These are phyloP conservation scores for Mucor lusitanicus DNA, from an alignment of 371 early-diverging fungal species.

Conservation along the genomic window DNA sequence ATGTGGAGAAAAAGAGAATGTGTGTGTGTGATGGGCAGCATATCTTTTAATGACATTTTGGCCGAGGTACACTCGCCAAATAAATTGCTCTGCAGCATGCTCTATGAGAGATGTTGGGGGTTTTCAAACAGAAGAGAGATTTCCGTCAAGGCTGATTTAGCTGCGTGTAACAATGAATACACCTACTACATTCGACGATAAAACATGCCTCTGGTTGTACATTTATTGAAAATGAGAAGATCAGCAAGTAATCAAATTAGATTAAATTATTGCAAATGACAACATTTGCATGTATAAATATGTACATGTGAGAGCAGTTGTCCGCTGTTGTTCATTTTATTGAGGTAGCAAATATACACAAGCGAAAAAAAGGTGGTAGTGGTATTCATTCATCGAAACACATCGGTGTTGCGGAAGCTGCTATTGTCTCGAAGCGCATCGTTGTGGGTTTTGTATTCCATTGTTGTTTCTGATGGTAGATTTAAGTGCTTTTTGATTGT, in stretches of 20 bases:
- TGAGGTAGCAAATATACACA: background rate
- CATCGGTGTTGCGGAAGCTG: conserved; percentile 90
- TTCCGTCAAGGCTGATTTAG: no score
- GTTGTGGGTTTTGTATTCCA: conserved; percentile 98
- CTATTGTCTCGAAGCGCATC: conserved; percentile 82
- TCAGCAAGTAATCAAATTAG: background rate
- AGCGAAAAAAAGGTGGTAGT: background rate
- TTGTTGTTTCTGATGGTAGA: conserved; percentile 83
- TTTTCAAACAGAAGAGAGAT: no score
- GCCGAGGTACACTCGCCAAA: no score
- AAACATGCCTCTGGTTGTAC: no score
- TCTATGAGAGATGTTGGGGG: no score
- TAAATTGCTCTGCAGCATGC: no score
- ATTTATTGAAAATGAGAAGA: no score
- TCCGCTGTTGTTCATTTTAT: background rate
- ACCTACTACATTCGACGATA: no score
- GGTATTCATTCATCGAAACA: conserved; percentile 59
- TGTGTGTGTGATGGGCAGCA: no score
- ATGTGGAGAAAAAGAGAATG: no score
- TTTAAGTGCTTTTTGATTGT: conserved; percentile 84
- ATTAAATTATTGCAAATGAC: background rate
- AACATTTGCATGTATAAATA: background rate
- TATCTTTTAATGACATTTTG: no score
- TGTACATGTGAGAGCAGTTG: background rate
- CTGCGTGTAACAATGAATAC: no score